These are phyloP conservation scores for Parmales sp. DNA, from an alignment of 108 stramenopile genomes.

Conservation along the genomic window DNA sequence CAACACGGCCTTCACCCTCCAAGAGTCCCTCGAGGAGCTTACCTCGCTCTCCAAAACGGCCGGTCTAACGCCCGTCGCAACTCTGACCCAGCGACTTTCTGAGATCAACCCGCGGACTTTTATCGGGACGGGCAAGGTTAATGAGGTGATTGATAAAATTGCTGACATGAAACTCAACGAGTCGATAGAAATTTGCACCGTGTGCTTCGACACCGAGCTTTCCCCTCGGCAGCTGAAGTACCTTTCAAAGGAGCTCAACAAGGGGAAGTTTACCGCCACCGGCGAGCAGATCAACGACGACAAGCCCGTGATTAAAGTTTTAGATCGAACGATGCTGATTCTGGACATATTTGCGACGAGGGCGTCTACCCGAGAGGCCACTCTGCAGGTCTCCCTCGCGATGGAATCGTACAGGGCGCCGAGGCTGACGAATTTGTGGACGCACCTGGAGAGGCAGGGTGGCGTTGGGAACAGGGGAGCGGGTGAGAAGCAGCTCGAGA, in stretches of 20 bases:
- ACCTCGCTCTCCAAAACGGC: constrained; percentile 80
- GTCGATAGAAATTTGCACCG: neutral
- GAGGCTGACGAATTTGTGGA: constrained; percentile 90
- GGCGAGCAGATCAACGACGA: constrained; percentile 23
- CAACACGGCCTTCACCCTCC: constrained; percentile 73
- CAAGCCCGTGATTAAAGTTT: constrained; percentile 45
- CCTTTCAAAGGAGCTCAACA: constrained; percentile 67
- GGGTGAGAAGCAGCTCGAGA: constrained; percentile 86
- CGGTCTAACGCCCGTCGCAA: constrained; percentile 58
- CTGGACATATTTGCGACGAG: constrained; percentile 93
- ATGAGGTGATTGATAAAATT: constrained; percentile 27
- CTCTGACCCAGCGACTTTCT: constrained; percentile 73
- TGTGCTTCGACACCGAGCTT: constrained; percentile 91
- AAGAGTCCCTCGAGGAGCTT: constrained; percentile 88
- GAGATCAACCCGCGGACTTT: constrained; percentile 85
- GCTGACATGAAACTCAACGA: neutral
- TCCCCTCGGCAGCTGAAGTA: constrained; percentile 85
- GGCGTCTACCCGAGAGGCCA: constrained; percentile 84
- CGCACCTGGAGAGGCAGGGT: constrained; percentile 84
- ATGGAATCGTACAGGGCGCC: constrained; percentile 86
- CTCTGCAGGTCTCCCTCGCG: constrained; percentile 87
- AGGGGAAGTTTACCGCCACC: constrained; percentile 57
- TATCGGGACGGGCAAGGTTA: constrained; percentile 48
- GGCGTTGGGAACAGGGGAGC: constrained; percentile 86
- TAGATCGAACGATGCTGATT: constrained; percentile 94